A percentile compares a stretch with the other conserved stretches of the same genome.
Conservation (phyloP, 1,284 basidiomycete genomes). For the Ustilago sp. region DNA sequence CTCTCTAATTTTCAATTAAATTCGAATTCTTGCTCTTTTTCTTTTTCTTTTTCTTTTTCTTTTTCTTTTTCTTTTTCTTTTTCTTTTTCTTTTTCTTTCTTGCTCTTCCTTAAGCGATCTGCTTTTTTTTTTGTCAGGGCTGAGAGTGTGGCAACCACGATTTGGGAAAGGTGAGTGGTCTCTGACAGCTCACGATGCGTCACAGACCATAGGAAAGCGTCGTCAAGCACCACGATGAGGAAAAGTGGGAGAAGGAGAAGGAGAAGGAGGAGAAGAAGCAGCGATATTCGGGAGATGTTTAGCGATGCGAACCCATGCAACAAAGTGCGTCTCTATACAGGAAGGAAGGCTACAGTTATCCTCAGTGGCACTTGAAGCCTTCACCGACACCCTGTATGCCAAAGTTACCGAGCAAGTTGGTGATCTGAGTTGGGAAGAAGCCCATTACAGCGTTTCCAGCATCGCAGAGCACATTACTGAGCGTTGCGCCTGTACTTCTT, state of each 20-base stretch:
- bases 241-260: no score
- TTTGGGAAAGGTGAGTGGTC: no score
- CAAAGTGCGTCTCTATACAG: no score
- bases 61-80: not conserved
- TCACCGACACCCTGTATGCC: slow-evolving; percentile 24
- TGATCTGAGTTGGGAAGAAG: slow-evolving; percentile 33
- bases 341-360: not conserved
- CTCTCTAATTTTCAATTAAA: not conserved
- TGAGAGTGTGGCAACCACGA: no score
- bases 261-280: no score
- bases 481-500: slow-evolving; percentile 24
- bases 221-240: no score
- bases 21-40: not conserved
- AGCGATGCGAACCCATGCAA: no score
- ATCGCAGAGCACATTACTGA: slow-evolving; percentile 19
- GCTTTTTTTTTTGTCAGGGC: no score
- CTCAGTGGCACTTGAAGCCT: slow-evolving; percentile 6
- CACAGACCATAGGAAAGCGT: no score
- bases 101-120: not conserved
- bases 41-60: no score
- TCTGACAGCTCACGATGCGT: no score
- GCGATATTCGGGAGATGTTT: no score
- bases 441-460: slow-evolving; percentile 30
- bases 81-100: not conserved
- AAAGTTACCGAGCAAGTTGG: slow-evolving; percentile 24